Conservation (phyloP, 2,329 filamentous ascomycete species). For the Aspergillus pseudotamarii region DNA sequence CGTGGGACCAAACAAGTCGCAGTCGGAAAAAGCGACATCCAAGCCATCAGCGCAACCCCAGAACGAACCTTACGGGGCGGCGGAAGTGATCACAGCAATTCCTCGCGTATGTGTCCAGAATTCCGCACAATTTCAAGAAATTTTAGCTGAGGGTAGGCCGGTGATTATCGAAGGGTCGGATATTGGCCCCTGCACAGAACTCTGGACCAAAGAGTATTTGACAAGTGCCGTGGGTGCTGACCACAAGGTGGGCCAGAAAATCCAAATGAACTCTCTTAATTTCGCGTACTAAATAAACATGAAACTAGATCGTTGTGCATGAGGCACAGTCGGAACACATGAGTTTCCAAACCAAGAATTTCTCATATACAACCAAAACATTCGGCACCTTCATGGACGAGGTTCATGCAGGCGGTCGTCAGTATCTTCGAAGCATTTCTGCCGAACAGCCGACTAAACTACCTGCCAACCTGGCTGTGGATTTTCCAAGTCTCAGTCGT, state of each 20-base stretch:
- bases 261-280: slow-evolving; percentile 6
- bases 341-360: slow-evolving; percentile 84
- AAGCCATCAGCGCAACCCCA: slow-evolving; percentile 1
- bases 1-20: slow-evolving; percentile 16
- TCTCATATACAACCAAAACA: slow-evolving; percentile 69
- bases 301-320: slow-evolving; percentile 69
- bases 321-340: slow-evolving; percentile 67
- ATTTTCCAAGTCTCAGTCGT: slow-evolving; percentile 69
- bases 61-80: slow-evolving; percentile 18
- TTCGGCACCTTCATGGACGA: slow-evolving; percentile 69
- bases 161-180: slow-evolving; percentile 66
- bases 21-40: slow-evolving; percentile 3
- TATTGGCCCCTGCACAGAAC: slow-evolving; percentile 66
- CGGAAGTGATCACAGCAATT: slow-evolving; percentile 39
- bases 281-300: background rate
- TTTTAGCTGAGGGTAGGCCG: slow-evolving; percentile 63
- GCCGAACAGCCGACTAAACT: slow-evolving; percentile 66
- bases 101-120: slow-evolving; percentile 57
- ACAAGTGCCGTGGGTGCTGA: slow-evolving; percentile 62
- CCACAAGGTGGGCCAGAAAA: slow-evolving; percentile 55
- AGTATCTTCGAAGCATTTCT: slow-evolving; percentile 81
- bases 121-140: slow-evolving; percentile 59
- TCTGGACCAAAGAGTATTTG: slow-evolving; percentile 73
- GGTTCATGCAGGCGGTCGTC: slow-evolving; percentile 59
- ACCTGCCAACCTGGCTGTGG: slow-evolving; percentile 69